Conservation (phyloP, 805 yeast species). For the Zygotorulaspora chibaensis region DNA sequence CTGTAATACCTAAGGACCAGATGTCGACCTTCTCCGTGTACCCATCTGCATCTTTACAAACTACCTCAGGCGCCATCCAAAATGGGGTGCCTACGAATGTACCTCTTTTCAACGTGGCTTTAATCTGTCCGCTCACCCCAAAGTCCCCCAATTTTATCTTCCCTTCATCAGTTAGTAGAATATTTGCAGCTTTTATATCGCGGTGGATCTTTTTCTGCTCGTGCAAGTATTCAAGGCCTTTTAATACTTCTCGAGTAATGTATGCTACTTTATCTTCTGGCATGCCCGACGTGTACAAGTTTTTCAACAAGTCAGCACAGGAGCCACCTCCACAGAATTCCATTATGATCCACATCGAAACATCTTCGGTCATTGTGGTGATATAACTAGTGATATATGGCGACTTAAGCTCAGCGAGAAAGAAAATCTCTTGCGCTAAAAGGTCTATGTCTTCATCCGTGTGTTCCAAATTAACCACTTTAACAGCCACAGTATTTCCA, state of each 20-base stretch:
- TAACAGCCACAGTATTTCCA: conserved; percentile 67
- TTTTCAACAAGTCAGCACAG: conserved; percentile 66
- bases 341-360: conserved; percentile 84
- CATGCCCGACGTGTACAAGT: conserved; percentile 26
- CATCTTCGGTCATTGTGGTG: conserved; percentile 60
- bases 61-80: conserved; percentile 99
- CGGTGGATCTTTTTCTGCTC: conserved; percentile 74
- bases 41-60: conserved; percentile 47
- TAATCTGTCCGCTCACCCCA: conserved; percentile 85
- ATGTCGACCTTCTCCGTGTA: conserved; percentile 87
- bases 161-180: conserved; percentile 66
- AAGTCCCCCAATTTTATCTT: conserved; percentile 82
- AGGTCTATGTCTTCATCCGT: conserved; percentile 70
- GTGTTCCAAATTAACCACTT: conserved; percentile 76
- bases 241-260: conserved; percentile 58
- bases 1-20: conserved; percentile 94
- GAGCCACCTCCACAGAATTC: conserved; percentile 96
- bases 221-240: conserved; percentile 76
- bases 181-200: conserved; percentile 88
- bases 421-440: conserved; percentile 71
- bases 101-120: conserved; percentile 57
- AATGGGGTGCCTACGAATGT: conserved; percentile 94
- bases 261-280: conserved; percentile 51
- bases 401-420: conserved; percentile 63
- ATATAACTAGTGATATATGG: conserved; percentile 62